Base-by-base conservation (phyloP, 495 filamentous ascomycete species). In the Cenococcum geophilum region DNA sequence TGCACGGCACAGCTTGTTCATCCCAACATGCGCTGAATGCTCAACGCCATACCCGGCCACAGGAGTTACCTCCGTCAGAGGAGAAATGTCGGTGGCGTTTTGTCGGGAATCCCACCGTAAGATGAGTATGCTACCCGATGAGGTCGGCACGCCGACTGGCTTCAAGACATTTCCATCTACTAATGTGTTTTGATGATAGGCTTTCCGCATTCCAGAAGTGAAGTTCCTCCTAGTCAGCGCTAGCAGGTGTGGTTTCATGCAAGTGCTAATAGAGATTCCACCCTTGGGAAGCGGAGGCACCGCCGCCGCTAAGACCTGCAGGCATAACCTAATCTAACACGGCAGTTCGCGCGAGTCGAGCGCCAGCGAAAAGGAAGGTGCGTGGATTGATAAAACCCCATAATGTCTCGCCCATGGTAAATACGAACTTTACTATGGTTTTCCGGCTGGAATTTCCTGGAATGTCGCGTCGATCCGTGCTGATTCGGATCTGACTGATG, bases 91-190 rank as follows among this genome's bases (percentile, higher is more conserved):
- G 0, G 86, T 83, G 72, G 89, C 89, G 52, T 80, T 87, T 25
- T 96, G 91, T 74, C 82, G 89, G 12, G 79, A 87, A 64, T 96
- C 91, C 70, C 89, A 95, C 74, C 78, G 78, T 35, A 89, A 87
- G 69, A 91, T 96, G 83, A 86, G 86, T 83, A 74, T 5, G 76
- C 61, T 14, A n/a, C 32, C 42, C 43, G 16, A 50, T 51, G 16
- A 37, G 14, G 20, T 34, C 23, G 16, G 8, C 55, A 20, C 23
- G 35, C 0, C 16, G 14, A 37, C 18, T 55, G 59, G 36, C 55
- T 47, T 16, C 34, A 32, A 2, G 5, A 37, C 34, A 36, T 12
- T 50, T 36, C 34, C n/a, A 14, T 42, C 18, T 55, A 47, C 20
- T 56, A 53, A 45, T 36, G 27, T 57, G 27, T 32, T 32, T 57